Conservation (phyloP, 805 yeast species). For the Starmera caribaea region DNA sequence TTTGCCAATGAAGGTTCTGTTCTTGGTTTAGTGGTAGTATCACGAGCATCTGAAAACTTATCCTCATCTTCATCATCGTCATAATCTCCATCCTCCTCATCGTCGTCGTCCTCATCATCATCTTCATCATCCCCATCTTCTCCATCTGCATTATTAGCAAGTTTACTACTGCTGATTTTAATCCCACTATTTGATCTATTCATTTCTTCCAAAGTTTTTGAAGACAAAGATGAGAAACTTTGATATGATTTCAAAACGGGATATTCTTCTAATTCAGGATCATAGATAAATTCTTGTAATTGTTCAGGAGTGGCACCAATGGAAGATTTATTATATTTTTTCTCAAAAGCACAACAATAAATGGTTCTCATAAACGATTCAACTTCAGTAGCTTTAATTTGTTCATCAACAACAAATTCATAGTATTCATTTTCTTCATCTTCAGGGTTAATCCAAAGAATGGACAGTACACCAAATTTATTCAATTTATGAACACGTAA, state of each 20-base stretch:
- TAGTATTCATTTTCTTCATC: slow-evolving; percentile 85
- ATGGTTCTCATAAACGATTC: slow-evolving; percentile 55
- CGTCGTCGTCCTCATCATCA: slow-evolving; percentile 21
- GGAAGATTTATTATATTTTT: slow-evolving; percentile 53
- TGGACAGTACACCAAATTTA: slow-evolving; percentile 43
- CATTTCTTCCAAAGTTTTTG: no score
- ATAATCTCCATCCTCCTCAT: no score
- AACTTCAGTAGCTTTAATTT: slow-evolving; percentile 39
- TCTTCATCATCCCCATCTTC: slow-evolving; percentile 10
- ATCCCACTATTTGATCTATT: no score
- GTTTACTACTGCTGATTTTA: no score
- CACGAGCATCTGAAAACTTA: not conserved
- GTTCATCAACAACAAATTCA: slow-evolving; percentile 66
- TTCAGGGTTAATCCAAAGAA: slow-evolving; percentile 72
- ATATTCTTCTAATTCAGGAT: slow-evolving; percentile 18
- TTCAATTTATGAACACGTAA: slow-evolving; percentile 47
- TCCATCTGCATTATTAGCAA: no score
- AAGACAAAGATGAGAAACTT: not conserved
- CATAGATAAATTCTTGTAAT: slow-evolving; percentile 47
- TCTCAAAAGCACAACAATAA: slow-evolving; percentile 65
- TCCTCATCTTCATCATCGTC: slow-evolving; percentile 20
- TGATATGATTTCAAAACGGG: not conserved
- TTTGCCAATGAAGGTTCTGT: slow-evolving; percentile 20
- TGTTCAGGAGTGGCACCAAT: slow-evolving; percentile 34
- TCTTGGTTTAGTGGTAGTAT: not conserved